phyloP scores from a whole-genome alignment of 768 basidiomycete species.

The Tulasnella calospora region DNA sequence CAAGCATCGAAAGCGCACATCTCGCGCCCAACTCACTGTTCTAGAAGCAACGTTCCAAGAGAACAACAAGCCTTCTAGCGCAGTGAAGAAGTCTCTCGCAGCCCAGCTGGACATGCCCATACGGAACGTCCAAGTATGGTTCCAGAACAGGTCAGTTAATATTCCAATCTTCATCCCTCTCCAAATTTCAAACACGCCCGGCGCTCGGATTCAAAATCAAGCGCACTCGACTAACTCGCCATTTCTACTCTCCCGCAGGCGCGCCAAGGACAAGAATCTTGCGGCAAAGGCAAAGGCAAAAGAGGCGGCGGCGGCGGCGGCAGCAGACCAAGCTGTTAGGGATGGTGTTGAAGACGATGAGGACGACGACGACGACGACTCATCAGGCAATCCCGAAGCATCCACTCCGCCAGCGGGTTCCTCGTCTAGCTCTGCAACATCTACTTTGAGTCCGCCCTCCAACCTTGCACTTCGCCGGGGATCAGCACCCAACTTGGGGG shows the following conservation, averaged over 20 bases:
- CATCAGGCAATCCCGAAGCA: slow-evolving; percentile 7
- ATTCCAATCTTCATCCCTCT: slow-evolving; percentile 26
- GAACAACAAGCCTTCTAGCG: slow-evolving; percentile 82
- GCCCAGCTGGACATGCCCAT: slow-evolving; percentile 85
- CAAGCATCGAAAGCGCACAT: slow-evolving; percentile 89
- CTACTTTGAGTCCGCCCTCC: slow-evolving; percentile 6
- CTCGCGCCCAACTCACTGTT: slow-evolving; percentile 78
- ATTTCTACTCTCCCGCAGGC: slow-evolving; percentile 41
- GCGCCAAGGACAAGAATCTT: slow-evolving; percentile 77
- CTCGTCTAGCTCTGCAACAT: slow-evolving; percentile 4
- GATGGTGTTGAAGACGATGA: slow-evolving; percentile 11
- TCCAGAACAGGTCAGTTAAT: slow-evolving; percentile 67
- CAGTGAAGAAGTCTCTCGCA: slow-evolving; percentile 72
- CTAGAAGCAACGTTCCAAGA: slow-evolving; percentile 81
- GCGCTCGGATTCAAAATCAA: slow-evolving; percentile 11
- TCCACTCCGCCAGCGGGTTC: neutral
- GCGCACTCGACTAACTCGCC: neutral
- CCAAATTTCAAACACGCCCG: slow-evolving; percentile 22
- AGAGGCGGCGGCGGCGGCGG: slow-evolving; percentile 1
- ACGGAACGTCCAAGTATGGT: slow-evolving; percentile 92
- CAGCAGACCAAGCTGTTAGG: neutral
- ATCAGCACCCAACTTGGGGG: slow-evolving; percentile 20
- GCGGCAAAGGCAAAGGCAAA: slow-evolving; percentile 43
- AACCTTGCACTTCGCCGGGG: slow-evolving; percentile 26
- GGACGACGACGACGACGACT: neutral